A percentile compares a stretch with the other conserved stretches of the same genome.
These are phyloP conservation scores for Torrubiella hemipterigena DNA, from an alignment of 2,329 filamentous ascomycete species.

Conservation along the genomic window DNA sequence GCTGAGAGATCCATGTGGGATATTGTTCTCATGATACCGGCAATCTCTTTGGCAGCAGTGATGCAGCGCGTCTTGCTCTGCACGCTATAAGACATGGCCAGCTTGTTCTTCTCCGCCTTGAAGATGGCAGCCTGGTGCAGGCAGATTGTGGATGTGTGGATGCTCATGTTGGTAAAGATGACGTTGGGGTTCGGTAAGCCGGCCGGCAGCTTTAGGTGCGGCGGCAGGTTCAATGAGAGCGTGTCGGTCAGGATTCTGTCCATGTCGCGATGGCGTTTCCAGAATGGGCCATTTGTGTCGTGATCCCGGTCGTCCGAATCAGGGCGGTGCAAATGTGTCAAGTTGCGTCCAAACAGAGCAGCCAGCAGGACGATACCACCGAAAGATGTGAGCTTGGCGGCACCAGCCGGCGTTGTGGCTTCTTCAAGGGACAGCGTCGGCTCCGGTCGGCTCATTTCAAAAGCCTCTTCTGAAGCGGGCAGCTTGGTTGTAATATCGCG, in stretches of 20 bases:
- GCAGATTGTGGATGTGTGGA: conserved; percentile 92
- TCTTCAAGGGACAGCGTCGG: conserved; percentile 59
- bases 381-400: conserved; percentile 62
- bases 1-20: conserved; percentile 76
- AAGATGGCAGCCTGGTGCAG: conserved; percentile 97
- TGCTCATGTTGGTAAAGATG: conserved; percentile 91
- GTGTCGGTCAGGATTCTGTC: conserved; percentile 87
- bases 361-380: conserved; percentile 74
- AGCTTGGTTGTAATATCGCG: conserved; percentile 80
- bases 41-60: conserved; percentile 85
- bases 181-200: conserved; percentile 72
- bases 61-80: conserved; percentile 93
- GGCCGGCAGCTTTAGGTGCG: conserved; percentile 63
- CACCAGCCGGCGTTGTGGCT: conserved; percentile 58
- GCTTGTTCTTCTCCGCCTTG: conserved; percentile 81
- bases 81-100: conserved; percentile 64
- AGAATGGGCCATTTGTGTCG: conserved; percentile 87
- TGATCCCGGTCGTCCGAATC: conserved; percentile 69
- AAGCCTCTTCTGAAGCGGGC: conserved; percentile 75
- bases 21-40: conserved; percentile 89
- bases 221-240: conserved; percentile 70
- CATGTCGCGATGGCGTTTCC: conserved; percentile 82
- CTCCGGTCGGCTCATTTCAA: conserved; percentile 65
- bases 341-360: conserved; percentile 81
- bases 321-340: conserved; percentile 82